A percentile compares a stretch with the other conserved stretches of the same genome.
phyloP scores from a whole-genome alignment of 768 basidiomycete species.

The Termitomyces sp. region DNA sequence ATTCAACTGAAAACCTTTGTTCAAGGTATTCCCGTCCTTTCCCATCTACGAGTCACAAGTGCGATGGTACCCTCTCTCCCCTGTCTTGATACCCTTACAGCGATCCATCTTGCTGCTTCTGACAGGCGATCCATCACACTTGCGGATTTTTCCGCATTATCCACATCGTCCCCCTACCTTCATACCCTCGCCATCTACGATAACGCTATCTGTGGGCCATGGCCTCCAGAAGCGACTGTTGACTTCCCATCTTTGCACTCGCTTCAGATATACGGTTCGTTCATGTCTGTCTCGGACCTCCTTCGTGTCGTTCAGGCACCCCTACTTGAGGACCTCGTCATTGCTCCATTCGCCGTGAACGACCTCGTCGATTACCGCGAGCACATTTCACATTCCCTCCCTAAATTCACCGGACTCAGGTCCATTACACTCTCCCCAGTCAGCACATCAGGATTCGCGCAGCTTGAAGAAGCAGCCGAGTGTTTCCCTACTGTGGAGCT shows the following conservation, averaged over 20 bases:
- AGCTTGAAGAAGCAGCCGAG: conserved; percentile 7
- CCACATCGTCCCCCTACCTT: conserved; percentile 6
- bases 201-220: conserved; percentile 12
- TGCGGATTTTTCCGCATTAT: conserved; percentile 5
- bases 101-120: conserved; percentile 12
- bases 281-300: conserved; percentile 15
- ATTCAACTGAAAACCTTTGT: neutral
- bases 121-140: conserved; percentile 4
- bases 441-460: conserved; percentile 4
- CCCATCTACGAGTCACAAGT: conserved; percentile 9
- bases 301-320: conserved; percentile 10
- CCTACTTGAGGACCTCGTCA: conserved; percentile 7
- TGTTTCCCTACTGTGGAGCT: conserved; percentile 13
- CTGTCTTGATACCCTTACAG: conserved; percentile 5
- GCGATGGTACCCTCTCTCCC: conserved; percentile 10
- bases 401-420: conserved; percentile 11
- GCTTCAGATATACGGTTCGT: conserved; percentile 14
- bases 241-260: conserved; percentile 11
- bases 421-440: conserved; percentile 13
- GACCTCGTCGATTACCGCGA: conserved; percentile 12
- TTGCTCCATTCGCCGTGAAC: conserved; percentile 10
- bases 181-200: conserved; percentile 13
- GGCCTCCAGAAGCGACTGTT: conserved; percentile 10
- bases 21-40: conserved; percentile 8
- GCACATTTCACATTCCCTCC: neutral